Evolutionary conservation across 805 yeast species (phyloP).

Genomic region (Yamadazyma takamatsuzukensis): DNA sequence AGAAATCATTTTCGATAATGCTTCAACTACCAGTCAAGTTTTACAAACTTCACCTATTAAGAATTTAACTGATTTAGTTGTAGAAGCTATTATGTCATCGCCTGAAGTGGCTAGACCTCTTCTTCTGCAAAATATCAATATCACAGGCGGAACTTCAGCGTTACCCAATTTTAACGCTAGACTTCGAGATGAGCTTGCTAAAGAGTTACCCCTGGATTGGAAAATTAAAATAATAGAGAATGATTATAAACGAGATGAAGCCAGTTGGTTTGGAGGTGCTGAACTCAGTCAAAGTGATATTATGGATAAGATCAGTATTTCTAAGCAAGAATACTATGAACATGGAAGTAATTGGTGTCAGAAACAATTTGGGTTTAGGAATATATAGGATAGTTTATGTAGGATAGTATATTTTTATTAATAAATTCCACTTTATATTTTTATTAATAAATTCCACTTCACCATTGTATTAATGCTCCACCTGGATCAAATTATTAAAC

Average conservation of each 20-base stretch:
- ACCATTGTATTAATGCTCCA: constrained; percentile 3
- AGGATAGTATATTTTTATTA: background rate
- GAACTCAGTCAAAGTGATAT: constrained; percentile 36
- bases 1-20: constrained; percentile 47
- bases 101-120: constrained; percentile 76
- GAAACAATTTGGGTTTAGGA: constrained; percentile 46
- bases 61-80: constrained; percentile 72
- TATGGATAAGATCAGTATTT: constrained; percentile 52
- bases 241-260: constrained; percentile 18
- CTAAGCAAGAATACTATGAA: constrained; percentile 80
- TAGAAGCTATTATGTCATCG: constrained; percentile 62
- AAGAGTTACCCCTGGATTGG: constrained; percentile 72
- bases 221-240: constrained; percentile 42
- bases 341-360: constrained; percentile 67
- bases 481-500: constrained; percentile 58
- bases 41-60: constrained; percentile 52
- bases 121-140: constrained; percentile 70
- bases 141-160: constrained; percentile 80
- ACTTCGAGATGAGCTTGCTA: constrained; percentile 55
- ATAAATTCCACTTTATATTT: background rate
- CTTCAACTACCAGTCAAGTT: constrained; percentile 24
- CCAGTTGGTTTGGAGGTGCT: constrained; percentile 37
- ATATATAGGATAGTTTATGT: constrained; percentile 9
- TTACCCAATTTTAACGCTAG: constrained; percentile 66
- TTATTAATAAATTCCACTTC: constrained; percentile 1